phyloP scores from a whole-genome alignment of 352 stramenopile genomes.

The Thraustochytrium sp. region DNA sequence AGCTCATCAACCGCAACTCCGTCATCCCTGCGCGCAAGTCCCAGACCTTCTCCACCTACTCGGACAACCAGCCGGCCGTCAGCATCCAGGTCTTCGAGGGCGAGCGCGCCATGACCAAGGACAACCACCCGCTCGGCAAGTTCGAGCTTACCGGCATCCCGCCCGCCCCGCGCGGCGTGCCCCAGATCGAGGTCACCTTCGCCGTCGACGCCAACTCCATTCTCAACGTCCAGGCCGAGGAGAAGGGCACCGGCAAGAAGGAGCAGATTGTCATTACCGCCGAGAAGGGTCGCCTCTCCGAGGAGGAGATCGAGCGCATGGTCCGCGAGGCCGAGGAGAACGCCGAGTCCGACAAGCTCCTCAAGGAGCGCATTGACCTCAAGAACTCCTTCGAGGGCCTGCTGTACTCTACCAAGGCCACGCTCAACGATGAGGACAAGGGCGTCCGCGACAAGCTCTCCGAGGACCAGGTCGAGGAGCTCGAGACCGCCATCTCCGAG shows the following conservation, averaged over 20 bases:
- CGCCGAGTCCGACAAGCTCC: constrained; percentile 93
- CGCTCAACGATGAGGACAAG: constrained; percentile 86
- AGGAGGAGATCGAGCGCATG: constrained; percentile 99
- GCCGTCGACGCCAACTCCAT: constrained; percentile 99
- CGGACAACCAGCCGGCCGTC: constrained; percentile 93
- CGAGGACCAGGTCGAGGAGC: constrained; percentile 81
- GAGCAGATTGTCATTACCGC: constrained; percentile 98
- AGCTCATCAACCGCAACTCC: constrained; percentile 96
- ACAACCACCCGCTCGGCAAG: constrained; percentile 98
- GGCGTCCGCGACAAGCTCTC: constrained; percentile 89
- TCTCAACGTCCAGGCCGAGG: constrained; percentile 91
- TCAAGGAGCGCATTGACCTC: constrained; percentile 93
- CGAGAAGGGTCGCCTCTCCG: constrained; percentile 94
- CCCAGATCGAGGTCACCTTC: constrained; percentile 98
- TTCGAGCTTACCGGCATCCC: constrained; percentile 97
- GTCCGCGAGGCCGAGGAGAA: constrained; percentile 95
- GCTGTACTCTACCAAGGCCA: constrained; percentile 91
- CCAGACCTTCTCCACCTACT: constrained; percentile 96
- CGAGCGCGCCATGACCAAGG: constrained; percentile 97
- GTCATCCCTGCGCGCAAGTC: constrained; percentile 97
- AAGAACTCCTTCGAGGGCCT: constrained; percentile 94
- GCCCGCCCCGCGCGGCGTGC: constrained; percentile 91
- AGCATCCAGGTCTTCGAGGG: constrained; percentile 95
- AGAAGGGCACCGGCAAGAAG: constrained; percentile 97
- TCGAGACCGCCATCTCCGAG: constrained; percentile 90